Evolutionary conservation across 1,284 basidiomycete species (phyloP).

Genomic region (Apiotrichum montevideense): DNA sequence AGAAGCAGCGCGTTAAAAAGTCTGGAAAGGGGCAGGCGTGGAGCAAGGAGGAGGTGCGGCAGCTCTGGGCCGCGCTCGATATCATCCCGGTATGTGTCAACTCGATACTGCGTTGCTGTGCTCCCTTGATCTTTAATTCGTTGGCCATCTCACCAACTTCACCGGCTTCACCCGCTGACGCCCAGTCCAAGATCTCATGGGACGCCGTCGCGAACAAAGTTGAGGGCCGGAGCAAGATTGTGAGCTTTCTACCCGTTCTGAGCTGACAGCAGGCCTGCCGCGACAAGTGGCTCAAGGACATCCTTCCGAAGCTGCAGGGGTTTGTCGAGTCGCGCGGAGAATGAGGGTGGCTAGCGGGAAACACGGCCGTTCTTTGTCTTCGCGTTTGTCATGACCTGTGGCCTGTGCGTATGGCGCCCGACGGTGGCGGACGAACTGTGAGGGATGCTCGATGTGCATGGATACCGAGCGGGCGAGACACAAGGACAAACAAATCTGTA

Average conservation of each 20-base stretch:
- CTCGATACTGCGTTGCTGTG: neutral
- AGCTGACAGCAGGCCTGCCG: conserved; percentile 17
- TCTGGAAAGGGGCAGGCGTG: neutral
- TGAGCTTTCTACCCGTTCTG: conserved; percentile 1
- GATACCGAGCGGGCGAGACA: too few species aligned
- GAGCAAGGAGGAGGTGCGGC: conserved; percentile 2
- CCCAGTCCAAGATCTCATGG: conserved; percentile 5
- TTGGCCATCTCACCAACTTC: too few species aligned
- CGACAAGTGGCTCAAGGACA: conserved; percentile 18
- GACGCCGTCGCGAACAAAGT: conserved; percentile 7
- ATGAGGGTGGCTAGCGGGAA: neutral
- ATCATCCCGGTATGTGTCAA: conserved; percentile 1
- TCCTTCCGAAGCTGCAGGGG: conserved; percentile 20
- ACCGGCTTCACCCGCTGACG: neutral
- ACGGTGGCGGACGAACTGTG: too few species aligned
- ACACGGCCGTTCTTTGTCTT: too few species aligned
- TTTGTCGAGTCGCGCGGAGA: conserved; percentile 14
- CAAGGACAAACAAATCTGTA: too few species aligned
- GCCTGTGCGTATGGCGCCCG: too few species aligned
- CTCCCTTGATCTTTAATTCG: too few species aligned
- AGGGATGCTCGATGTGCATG: too few species aligned
- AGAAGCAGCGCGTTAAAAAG: neutral
- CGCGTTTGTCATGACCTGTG: too few species aligned
- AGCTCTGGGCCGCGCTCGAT: conserved; percentile 7
- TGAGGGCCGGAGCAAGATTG: conserved; percentile 22